These are phyloP conservation scores for Evernia prunastri DNA, from an alignment of 495 filamentous ascomycete genomes.

Conservation along the genomic window DNA sequence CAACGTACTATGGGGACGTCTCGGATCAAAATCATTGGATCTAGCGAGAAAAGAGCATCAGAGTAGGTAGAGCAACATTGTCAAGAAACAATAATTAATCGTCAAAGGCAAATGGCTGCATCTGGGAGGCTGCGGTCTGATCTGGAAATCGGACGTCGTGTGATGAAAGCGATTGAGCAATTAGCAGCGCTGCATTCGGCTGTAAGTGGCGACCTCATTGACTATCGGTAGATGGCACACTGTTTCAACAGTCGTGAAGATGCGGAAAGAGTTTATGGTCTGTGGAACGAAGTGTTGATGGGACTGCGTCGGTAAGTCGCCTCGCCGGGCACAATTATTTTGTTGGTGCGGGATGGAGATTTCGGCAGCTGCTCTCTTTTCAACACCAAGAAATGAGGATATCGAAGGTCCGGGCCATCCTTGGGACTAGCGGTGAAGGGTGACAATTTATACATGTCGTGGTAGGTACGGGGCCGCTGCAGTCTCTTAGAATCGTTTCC, in stretches of 20 bases:
- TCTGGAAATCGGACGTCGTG: not conserved
- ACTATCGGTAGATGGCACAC: not conserved
- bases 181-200: not conserved
- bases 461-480: conserved; percentile 6
- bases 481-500: not conserved
- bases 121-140: not conserved
- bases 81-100: conserved; percentile 1
- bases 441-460: not conserved
- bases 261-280: not conserved
- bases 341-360: not conserved
- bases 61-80: not conserved
- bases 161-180: not conserved
- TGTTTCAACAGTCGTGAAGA: not conserved
- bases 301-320: not conserved
- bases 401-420: too few relatives aligned
- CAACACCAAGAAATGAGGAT: not conserved
- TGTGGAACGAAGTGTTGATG: not conserved
- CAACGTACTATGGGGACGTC: not conserved
- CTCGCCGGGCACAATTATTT: too few relatives aligned
- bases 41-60: not conserved
- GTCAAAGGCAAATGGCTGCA: not conserved
- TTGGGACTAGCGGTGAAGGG: not conserved
- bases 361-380: not conserved
- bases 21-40: not conserved
- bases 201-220: not conserved